Evolutionary conservation across 352 stramenopile species (phyloP), one percentile per base, ranked within the genome.

Genomic region (Phytophthora uliginosa): DNA sequence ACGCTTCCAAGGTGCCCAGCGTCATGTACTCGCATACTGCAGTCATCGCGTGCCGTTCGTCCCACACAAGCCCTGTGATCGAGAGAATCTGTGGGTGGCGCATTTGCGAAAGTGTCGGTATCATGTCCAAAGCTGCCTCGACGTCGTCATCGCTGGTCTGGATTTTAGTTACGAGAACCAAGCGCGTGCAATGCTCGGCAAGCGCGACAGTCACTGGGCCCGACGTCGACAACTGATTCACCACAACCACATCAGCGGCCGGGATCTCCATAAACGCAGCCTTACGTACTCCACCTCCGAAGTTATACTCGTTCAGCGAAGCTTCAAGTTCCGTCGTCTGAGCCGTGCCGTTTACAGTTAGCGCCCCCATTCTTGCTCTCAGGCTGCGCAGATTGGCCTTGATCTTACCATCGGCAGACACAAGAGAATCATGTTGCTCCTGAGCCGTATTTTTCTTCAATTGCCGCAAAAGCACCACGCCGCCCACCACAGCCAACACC

Each of bases 21-120:
- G 88, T 84, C 85, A 95, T 93, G 59, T 84, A 77, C 70, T 95
- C 87, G 45, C 78, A 90, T 34, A 95, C 77, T n/a, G 75, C 81
- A 55, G 76, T 89, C 73, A 95, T 88, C 1, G 79, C 76, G 42
- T 91, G 73, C 0, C 74, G 69, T 58, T 93, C 82, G 26, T 90
- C 78, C 70, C 82, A 90, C 54, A 93, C 78, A 52, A 94, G 74
- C 17, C 87, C 87, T 56, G 81, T 55, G 18, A 94, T 81, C 5
- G 74, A 77, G 7, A 94, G 83, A 28, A 94, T 33, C 45, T 92
- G 87, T 1, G 87, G 87, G 38, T 94, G 87, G 31, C 85, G 85
- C 56, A 94, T 78, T 55, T 92, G 87, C 4, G 84, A 86, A 45
- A 94, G 77, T 2, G 77, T 82, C 0, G 87, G 84, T 1, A 90